Evolutionary conservation across 768 basidiomycete genomes (phyloP).

Genomic region (Termitomyces sp.): DNA sequence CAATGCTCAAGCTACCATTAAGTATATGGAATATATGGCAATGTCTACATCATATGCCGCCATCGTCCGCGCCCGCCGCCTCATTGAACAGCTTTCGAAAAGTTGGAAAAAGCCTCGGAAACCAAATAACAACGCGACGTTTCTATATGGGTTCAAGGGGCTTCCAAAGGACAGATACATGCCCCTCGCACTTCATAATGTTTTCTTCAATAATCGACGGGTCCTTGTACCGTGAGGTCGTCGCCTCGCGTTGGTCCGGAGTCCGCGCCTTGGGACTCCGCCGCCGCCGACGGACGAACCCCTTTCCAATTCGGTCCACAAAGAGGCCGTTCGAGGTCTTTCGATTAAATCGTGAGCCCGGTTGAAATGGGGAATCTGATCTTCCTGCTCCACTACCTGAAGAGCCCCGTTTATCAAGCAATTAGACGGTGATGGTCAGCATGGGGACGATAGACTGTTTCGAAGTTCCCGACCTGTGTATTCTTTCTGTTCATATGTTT

Average conservation of each 20-base stretch:
- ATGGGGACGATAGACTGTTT: neutral
- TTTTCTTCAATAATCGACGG: neutral
- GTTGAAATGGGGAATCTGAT: neutral
- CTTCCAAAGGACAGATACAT: neutral
- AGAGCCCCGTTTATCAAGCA: neutral
- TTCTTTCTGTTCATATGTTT: neutral
- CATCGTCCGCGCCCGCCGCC: too few species aligned
- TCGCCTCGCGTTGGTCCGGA: too few species aligned
- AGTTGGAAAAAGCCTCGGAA: too few species aligned
- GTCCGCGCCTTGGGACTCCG: neutral
- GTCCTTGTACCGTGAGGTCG: neutral
- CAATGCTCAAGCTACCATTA: too few species aligned
- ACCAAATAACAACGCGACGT: too few species aligned
- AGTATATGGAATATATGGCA: too few species aligned
- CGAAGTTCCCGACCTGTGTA: neutral
- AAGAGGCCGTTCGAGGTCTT: neutral
- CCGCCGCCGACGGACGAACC: neutral
- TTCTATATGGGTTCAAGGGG: neutral
- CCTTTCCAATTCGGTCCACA: neutral
- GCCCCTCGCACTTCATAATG: neutral
- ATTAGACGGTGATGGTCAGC: neutral
- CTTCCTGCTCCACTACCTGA: neutral
- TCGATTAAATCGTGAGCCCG: neutral
- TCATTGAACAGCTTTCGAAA: too few species aligned
- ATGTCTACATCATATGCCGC: too few species aligned